phyloP scores from a whole-genome alignment of 2,329 filamentous ascomycete species.

The Fusarium lyarnte region DNA sequence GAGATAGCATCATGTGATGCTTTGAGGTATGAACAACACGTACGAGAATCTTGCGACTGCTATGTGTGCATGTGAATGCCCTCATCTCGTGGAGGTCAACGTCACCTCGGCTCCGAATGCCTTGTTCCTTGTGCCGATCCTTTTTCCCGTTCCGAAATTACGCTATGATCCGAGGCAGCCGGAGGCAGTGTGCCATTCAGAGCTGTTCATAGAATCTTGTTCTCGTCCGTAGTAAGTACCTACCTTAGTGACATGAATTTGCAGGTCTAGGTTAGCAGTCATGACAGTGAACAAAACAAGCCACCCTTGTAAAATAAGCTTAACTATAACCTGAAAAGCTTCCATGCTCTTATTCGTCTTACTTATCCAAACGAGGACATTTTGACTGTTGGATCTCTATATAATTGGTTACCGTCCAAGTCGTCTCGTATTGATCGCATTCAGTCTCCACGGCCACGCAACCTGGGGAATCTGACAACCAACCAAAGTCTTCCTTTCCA shows the following conservation, averaged over 20 bases:
- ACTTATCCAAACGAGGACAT: background rate
- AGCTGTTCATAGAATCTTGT: background rate
- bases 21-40: slow-evolving; percentile 16
- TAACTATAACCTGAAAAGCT: background rate
- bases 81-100: slow-evolving; percentile 33
- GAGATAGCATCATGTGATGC: slow-evolving; percentile 19
- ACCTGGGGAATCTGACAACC: background rate
- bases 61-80: slow-evolving; percentile 36
- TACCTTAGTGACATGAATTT: background rate
- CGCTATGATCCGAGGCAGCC: background rate
- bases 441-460: background rate
- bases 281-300: background rate
- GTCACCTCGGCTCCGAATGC: slow-evolving; percentile 17
- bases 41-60: background rate
- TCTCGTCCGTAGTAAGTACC: background rate
- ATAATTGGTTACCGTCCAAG: slow-evolving; percentile 27
- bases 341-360: background rate
- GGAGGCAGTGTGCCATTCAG: slow-evolving; percentile 3
- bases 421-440: slow-evolving; percentile 34
- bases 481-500: background rate
- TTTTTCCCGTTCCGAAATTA: background rate
- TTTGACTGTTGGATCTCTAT: background rate
- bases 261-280: background rate
- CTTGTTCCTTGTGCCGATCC: slow-evolving; percentile 7
- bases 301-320: background rate